A percentile compares a stretch with the other conserved stretches of the same genome.
phyloP scores from a whole-genome alignment of 2,329 filamentous ascomycete species.

The Hymenoscyphus fraxineus region DNA sequence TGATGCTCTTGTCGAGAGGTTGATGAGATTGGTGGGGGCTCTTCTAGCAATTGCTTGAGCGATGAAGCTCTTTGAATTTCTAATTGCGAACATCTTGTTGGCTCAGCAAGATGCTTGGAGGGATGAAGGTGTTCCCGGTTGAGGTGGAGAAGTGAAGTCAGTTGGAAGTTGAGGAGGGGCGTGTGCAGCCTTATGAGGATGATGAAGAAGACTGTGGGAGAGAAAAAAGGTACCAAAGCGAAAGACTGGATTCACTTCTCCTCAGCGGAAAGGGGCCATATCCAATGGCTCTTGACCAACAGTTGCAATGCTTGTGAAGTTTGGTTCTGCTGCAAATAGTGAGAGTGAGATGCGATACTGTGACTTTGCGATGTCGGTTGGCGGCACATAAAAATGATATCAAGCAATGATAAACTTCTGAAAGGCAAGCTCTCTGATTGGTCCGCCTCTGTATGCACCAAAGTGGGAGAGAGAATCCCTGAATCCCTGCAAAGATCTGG shows the following conservation, averaged over 20 bases:
- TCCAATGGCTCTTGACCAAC: background rate
- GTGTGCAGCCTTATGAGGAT: background rate
- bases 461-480: background rate
- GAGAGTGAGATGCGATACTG: background rate
- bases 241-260: background rate
- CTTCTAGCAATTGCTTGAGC: background rate
- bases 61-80: background rate
- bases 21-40: background rate
- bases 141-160: background rate
- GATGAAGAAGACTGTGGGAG: no score
- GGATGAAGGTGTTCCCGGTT: background rate
- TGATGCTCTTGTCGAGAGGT: background rate
- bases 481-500: background rate
- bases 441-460: background rate
- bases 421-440: background rate
- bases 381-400: background rate
- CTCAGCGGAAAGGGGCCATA: background rate
- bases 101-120: background rate
- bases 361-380: background rate
- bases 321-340: background rate
- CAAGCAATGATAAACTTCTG: background rate
- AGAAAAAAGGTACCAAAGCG: background rate
- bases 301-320: background rate
- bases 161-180: background rate
- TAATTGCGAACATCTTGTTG: background rate